These are phyloP conservation scores for Grosmannia serpens DNA, from an alignment of 2,329 filamentous ascomycete genomes.

Conservation along the genomic window DNA sequence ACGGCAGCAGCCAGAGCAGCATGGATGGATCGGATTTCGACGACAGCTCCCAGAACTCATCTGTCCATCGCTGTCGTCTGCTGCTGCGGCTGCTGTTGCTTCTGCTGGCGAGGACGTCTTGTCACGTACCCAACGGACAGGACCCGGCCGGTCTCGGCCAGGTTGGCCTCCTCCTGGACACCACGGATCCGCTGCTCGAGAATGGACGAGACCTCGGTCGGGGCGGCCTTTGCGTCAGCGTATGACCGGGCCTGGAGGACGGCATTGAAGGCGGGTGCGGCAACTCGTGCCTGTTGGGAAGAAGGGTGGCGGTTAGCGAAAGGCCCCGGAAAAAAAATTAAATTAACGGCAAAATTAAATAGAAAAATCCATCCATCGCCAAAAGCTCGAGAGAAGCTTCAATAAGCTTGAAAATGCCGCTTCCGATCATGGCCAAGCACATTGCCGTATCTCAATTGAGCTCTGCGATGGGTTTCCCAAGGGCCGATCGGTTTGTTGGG, in stretches of 20 bases:
- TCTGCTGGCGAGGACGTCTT: neutral
- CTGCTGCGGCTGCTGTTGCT: neutral
- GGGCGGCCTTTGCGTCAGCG: conserved; percentile 88
- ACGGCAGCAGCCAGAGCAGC: neutral
- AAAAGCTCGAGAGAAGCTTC: neutral
- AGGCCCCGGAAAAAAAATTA: conserved; percentile 5
- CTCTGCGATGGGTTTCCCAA: neutral
- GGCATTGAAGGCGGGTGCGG: conserved; percentile 66
- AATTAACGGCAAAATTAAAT: conserved; percentile 25
- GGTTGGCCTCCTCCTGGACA: conserved; percentile 90
- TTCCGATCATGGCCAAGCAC: neutral
- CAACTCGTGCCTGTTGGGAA: conserved; percentile 66
- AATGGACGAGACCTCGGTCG: conserved; percentile 98
- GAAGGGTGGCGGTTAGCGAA: conserved; percentile 19
- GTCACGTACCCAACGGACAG: conserved; percentile 90
- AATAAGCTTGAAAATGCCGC: neutral
- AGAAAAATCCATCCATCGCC: conserved; percentile 5
- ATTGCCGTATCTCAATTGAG: neutral
- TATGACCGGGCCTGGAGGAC: conserved; percentile 71
- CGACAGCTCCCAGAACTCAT: neutral
- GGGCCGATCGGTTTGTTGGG: neutral
- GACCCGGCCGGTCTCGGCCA: conserved; percentile 97
- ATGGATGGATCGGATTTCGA: neutral
- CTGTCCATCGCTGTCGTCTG: neutral
- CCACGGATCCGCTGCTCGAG: conserved; percentile 98